Base-by-base conservation (phyloP, 2,329 filamentous ascomycete genomes). In the Colletotrichum lupini region DNA sequence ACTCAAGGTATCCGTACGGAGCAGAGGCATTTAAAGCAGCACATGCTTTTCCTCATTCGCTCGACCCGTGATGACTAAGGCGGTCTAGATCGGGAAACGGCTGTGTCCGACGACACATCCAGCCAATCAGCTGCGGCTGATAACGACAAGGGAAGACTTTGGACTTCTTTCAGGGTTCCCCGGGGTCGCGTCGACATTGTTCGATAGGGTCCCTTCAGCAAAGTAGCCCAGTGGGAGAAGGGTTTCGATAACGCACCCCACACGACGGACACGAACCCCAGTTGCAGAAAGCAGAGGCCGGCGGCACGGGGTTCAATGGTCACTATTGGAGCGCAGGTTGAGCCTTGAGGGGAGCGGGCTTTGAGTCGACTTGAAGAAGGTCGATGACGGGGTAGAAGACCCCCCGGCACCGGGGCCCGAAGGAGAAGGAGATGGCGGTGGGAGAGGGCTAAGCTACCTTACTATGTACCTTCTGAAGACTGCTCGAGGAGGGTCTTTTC, bases 221-320 rank as follows among this genome's bases (percentile, higher is more conserved):
- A 49, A 42, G 35, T n/a, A n/a, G 32, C 32, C 32, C 32, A 5
- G 32, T 35, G 9, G 32, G 32, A 35, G 12, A 53, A 26, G 53
- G 64, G 46, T 53, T 59, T 63, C 30, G 68, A 73, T 67, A 74
- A 72, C 55, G 57, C 59, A 57, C 64, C 69, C 69, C 68, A 68
- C 64, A 64, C 61, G n/a, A 61, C 16, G 19, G 32, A n/a, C 59
- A 55, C 16, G n/a, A 22, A 30, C 22, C 64, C 9, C 22, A 11
- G 19, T 24, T 37, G 37, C 37, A 42, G 46, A 8, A 35, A n/a
- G 49, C 57, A 22, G 16, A 52, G 24, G 37, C 35, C 64, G 53
- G 46, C 37, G 28, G 61, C 61, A 16, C 58, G 35, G 14, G 49
- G 14, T 16, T 42, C 37, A 42, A 6, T 42, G 16, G 37, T 42